Evolutionary conservation across 228 moss, liverwort and hornwort species (phyloP), one percentile per base, ranked within the genome.

Genomic region (Sphagnum magellanicum): DNA sequence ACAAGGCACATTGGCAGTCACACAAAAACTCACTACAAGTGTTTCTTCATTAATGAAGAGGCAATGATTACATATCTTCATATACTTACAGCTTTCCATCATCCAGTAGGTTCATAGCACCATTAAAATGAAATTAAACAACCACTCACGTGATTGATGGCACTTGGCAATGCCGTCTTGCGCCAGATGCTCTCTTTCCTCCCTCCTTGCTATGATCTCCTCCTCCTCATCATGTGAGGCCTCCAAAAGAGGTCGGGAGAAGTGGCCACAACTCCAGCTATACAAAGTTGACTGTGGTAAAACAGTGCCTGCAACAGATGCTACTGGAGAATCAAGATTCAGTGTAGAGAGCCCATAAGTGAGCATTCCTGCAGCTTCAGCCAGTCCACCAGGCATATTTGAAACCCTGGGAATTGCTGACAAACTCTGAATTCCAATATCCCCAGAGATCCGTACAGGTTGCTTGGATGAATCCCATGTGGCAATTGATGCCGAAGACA

Each of bases 261-360:
- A 98, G 76, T 93, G 93, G 47, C 87, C 90, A 72, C 87, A 90
- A 72, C 93, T 93, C 93, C 97, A 98, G 67, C 70, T 87, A 72
- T 90, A 93, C 81, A 91, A 84, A 50, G 89, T 81, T 59, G 93
- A 98, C 63, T 83, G 78, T 68, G 91, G 93, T 60, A 93, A 73
- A 50, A 79, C 63, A 32, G 77, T 67, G 59, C 73, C 81, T 73
- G 72, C 64, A 71, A 77, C 81, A 67, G 77, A 78, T 63, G 83
- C 75, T 32, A 32, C 32, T 32, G 32, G 32, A 32, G 32, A 32
- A 49, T 90, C 83, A 14, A 68, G 63, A 68, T 78, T 80, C 48
- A 63, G 59, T 32, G 72, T 74, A 71, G 94, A 91, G 5, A 91
- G 72, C 64, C 85, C 76, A 66, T 82, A 71, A 50, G 82, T 81